Evolutionary conservation across 106 monocot genomes (phyloP).

Genomic region (Dendrobium huoshanense): DNA sequence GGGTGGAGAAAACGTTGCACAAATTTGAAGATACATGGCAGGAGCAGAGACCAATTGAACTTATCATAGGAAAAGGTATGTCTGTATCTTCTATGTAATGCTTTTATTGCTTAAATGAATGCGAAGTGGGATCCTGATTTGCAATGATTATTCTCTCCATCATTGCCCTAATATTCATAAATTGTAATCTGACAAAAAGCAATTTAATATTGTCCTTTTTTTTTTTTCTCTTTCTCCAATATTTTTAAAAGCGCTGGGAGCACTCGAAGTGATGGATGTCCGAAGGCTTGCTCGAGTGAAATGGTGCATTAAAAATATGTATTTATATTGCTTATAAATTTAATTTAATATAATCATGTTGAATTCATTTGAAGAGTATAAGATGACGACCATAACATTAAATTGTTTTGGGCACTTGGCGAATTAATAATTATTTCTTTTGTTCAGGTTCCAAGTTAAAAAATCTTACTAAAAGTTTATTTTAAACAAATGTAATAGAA

Average conservation of each 20-base stretch:
- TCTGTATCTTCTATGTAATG: background rate
- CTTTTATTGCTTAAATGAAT: background rate
- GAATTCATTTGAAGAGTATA: background rate
- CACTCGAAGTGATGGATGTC: background rate
- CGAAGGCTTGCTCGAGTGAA: background rate
- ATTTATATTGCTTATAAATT: background rate
- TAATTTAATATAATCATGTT: background rate
- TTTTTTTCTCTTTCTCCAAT: background rate
- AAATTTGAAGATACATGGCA: conserved; percentile 99
- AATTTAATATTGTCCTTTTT: background rate
- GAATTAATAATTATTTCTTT: too few relatives aligned
- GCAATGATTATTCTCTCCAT: background rate
- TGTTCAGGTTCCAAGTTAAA: background rate
- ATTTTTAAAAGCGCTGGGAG: background rate
- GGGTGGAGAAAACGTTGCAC: conserved; percentile 61
- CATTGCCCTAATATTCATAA: background rate
- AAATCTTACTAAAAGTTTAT: background rate
- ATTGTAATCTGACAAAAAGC: background rate
- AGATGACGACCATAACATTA: background rate
- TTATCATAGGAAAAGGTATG: conserved; percentile 83
- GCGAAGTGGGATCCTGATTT: background rate
- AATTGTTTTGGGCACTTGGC: background rate
- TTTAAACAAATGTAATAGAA: background rate
- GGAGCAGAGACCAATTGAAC: conserved; percentile 76
- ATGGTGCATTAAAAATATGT: background rate